phyloP scores from a whole-genome alignment of 139 green algal species.

The Coelastrella sp. region DNA sequence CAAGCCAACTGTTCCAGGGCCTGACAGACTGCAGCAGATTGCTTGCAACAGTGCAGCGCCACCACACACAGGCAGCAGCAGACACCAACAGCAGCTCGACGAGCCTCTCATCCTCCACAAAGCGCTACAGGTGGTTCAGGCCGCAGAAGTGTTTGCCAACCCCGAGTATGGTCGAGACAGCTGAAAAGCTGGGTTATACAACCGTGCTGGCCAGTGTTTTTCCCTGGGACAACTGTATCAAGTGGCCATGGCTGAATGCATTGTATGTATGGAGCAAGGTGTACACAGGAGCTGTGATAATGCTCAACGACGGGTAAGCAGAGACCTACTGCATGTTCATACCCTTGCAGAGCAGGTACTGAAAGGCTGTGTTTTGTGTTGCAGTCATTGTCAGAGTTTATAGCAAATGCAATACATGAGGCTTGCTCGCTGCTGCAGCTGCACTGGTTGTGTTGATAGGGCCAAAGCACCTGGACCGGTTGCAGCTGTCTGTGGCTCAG shows the following conservation, averaged over 20 bases:
- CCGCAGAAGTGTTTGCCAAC: neutral
- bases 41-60: neutral
- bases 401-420: too few species aligned
- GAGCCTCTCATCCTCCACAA: neutral
- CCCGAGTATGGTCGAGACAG: neutral
- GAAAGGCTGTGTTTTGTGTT: too few species aligned
- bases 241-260: slow-evolving; percentile 24
- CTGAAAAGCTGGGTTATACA: neutral
- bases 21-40: neutral
- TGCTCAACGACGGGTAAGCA: slow-evolving; percentile 42
- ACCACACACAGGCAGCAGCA: too few species aligned
- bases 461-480: too few species aligned
- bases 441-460: too few species aligned
- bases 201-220: slow-evolving; percentile 38
- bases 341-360: too few species aligned
- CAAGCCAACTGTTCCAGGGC: neutral
- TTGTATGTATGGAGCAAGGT: slow-evolving; percentile 39
- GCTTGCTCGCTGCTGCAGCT: too few species aligned
- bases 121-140: slow-evolving; percentile 20
- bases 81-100: neutral
- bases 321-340: too few species aligned
- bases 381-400: too few species aligned
- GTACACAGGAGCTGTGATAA: slow-evolving; percentile 38
- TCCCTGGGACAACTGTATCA: slow-evolving; percentile 20
- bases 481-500: too few species aligned